A percentile compares a stretch with the other conserved stretches of the same genome.
Evolutionary conservation across 129 eudicot species (phyloP).

Genomic region (Logfia minima): DNA sequence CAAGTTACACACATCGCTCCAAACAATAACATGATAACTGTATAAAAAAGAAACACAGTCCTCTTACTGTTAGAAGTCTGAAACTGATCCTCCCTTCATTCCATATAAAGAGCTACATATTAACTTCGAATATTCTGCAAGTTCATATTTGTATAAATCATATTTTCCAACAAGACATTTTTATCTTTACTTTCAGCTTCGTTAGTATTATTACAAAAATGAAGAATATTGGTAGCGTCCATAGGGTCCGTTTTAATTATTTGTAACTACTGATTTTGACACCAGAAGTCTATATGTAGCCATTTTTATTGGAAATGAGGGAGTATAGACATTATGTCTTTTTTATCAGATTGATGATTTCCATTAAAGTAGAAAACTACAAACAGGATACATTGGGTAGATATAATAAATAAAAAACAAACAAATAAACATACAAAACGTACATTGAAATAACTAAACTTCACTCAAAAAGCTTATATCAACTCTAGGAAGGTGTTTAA

Average conservation of each 20-base stretch:
- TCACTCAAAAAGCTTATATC: too few species aligned
- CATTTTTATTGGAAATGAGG: neutral
- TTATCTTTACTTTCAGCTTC: neutral
- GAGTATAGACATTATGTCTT: neutral
- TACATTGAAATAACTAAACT: neutral
- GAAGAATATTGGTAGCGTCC: too few species aligned
- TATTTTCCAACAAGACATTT: neutral
- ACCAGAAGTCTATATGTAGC: too few species aligned
- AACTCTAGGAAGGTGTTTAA: too few species aligned
- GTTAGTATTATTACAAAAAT: neutral
- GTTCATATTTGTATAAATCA: constrained; percentile 2
- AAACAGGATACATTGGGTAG: neutral
- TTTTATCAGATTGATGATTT: neutral
- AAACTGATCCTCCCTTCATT: constrained; percentile 18
- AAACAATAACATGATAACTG: neutral
- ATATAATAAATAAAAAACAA: neutral
- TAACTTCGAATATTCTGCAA: constrained; percentile 13
- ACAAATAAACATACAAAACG: neutral
- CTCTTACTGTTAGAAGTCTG: constrained; percentile 5
- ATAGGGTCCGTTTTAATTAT: too few species aligned
- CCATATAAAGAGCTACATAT: constrained; percentile 1
- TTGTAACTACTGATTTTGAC: too few species aligned
- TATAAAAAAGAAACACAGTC: neutral
- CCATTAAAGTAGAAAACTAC: neutral
- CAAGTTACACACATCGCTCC: neutral